A percentile compares a stretch with the other conserved stretches of the same genome.
Conservation (phyloP, 2,329 filamentous ascomycete genomes). For the Xylariomycetidae sp. region DNA sequence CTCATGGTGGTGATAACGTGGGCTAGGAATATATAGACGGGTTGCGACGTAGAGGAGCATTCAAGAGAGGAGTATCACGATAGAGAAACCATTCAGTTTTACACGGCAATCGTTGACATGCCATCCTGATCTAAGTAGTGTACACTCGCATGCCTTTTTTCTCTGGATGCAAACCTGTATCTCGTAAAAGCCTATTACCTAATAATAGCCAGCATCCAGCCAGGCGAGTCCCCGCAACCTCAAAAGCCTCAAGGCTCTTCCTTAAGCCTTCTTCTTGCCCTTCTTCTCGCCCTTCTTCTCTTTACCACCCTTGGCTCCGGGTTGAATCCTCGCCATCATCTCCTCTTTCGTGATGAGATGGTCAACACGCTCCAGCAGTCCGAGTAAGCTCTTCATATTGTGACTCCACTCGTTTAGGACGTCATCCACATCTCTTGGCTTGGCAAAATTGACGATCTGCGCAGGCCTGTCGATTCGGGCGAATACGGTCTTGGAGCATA, state of each 20-base stretch:
- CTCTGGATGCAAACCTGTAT: constrained; percentile 19
- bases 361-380: constrained; percentile 84
- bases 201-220: too few relatives aligned
- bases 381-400: constrained; percentile 92
- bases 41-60: too few relatives aligned
- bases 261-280: constrained; percentile 28
- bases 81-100: constrained; percentile 17
- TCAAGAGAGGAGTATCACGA: constrained; percentile 3
- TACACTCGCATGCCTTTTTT: constrained; percentile 24
- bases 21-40: background rate
- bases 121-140: constrained; percentile 23
- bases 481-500: constrained; percentile 96
- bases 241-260: constrained; percentile 4
- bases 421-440: constrained; percentile 91
- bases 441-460: constrained; percentile 87
- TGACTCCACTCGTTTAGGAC: constrained; percentile 97
- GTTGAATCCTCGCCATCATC: constrained; percentile 98
- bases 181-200: too few relatives aligned
- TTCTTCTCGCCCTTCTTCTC: too few relatives aligned
- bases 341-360: constrained; percentile 99
- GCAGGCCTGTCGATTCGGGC: constrained; percentile 96
- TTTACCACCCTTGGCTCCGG: constrained; percentile 40
- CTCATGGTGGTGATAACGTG: background rate
- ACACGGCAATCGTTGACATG: constrained; percentile 11
- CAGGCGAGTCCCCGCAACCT: constrained; percentile 3